Conservation (phyloP, 345 rosid species). For the Linum usitatissimum region DNA sequence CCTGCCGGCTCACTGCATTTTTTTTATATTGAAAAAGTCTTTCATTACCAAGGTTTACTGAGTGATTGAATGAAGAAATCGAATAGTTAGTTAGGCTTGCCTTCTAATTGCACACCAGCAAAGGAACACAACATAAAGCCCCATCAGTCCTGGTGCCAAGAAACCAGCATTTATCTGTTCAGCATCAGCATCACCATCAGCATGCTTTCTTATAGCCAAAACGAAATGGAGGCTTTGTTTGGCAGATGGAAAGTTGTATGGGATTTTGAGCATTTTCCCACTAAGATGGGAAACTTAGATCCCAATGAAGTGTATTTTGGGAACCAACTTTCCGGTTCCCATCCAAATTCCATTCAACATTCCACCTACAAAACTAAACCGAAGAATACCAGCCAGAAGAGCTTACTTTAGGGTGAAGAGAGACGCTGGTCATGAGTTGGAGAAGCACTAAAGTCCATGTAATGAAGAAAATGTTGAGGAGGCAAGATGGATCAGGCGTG, state of each 20-base stretch:
- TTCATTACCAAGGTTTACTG: too few relatives aligned
- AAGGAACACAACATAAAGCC: conserved; percentile 75
- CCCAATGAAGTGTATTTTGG: too few relatives aligned
- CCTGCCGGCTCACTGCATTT: conserved; percentile 82
- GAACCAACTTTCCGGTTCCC: too few relatives aligned
- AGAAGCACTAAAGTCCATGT: conserved; percentile 88
- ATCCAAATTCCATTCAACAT: too few relatives aligned
- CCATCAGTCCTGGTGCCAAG: conserved; percentile 94
- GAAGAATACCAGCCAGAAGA: too few relatives aligned
- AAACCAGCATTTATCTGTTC: conserved; percentile 66
- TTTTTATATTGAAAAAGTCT: too few relatives aligned
- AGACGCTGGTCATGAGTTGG: conserved; percentile 86
- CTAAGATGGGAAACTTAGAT: too few relatives aligned
- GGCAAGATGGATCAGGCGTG: conserved; percentile 68
- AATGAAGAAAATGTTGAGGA: conserved; percentile 85
- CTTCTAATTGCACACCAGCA: conserved; percentile 98
- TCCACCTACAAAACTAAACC: too few relatives aligned
- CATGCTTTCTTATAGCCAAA: neutral
- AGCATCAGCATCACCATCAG: neutral
- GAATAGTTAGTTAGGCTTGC: conserved; percentile 21
- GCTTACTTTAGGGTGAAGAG: conserved; percentile 72
- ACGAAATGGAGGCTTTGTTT: too few relatives aligned
- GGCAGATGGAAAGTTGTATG: too few relatives aligned
- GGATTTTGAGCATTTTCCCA: too few relatives aligned
- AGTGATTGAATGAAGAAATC: neutral